A percentile compares a stretch with the other conserved stretches of the same genome.
These are phyloP conservation scores for Candida gorgasii DNA, from an alignment of 805 yeast species.

Conservation along the genomic window DNA sequence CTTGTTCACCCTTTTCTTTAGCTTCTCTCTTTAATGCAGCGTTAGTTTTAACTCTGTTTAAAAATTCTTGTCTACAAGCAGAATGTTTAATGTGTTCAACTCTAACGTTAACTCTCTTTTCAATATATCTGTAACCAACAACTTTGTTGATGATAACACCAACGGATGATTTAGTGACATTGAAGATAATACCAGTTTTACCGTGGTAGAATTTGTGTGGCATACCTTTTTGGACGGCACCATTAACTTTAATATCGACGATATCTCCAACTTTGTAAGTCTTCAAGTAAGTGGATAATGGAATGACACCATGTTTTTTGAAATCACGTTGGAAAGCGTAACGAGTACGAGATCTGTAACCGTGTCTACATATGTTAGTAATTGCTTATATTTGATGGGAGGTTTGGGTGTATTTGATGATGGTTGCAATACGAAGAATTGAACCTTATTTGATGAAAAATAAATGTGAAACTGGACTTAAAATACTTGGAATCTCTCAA, in stretches of 20 bases:
- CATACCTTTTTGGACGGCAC: constrained; percentile 99
- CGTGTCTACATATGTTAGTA: constrained; percentile 50
- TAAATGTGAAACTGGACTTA: background rate
- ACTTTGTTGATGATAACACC: constrained; percentile 98
- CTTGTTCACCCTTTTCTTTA: constrained; percentile 88
- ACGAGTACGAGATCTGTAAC: constrained; percentile 99
- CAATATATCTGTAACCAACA: constrained; percentile 98
- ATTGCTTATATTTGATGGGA: background rate
- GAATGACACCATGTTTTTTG: constrained; percentile 93
- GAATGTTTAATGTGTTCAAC: constrained; percentile 99
- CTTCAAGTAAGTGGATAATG: constrained; percentile 96
- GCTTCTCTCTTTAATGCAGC: constrained; percentile 94
- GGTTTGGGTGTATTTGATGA: background rate
- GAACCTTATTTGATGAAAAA: background rate
- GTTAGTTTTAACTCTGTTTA: constrained; percentile 96
- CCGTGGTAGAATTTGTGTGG: constrained; percentile 99
- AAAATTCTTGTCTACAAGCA: constrained; percentile 98
- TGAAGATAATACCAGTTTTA: constrained; percentile 98
- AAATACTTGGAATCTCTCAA: background rate
- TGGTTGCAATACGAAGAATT: too few species aligned
- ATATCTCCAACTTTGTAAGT: constrained; percentile 98
- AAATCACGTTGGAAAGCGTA: constrained; percentile 99
- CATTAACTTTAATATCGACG: constrained; percentile 99
- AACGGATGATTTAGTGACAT: constrained; percentile 97
- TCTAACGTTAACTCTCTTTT: constrained; percentile 98